phyloP scores from a whole-genome alignment of 805 yeast genomes.

The Kodamaea leandrae region DNA sequence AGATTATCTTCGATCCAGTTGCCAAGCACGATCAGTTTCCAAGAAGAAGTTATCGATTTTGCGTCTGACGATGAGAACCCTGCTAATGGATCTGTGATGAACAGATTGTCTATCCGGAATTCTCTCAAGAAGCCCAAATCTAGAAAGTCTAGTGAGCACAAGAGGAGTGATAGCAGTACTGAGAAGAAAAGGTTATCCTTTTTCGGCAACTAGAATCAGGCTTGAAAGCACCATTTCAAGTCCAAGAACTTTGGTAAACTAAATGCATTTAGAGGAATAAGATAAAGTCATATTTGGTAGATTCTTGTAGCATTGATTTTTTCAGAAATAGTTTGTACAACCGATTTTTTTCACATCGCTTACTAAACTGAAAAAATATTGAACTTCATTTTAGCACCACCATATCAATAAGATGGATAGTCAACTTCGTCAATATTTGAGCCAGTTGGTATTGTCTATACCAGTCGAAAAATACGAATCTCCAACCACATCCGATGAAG shows the following conservation, averaged over 20 bases:
- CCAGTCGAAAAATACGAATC: slow-evolving; percentile 16
- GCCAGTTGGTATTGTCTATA: slow-evolving; percentile 19
- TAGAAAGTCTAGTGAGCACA: slow-evolving; percentile 20
- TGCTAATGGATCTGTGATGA: slow-evolving; percentile 35
- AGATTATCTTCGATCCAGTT: slow-evolving; percentile 23
- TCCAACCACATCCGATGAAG: slow-evolving; percentile 7
- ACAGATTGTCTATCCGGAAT: slow-evolving; percentile 38
- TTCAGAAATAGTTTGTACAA: no score
- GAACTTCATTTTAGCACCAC: background rate
- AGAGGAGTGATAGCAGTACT: slow-evolving; percentile 19
- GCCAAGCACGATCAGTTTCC: slow-evolving; percentile 31
- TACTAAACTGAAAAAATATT: slow-evolving; percentile 1
- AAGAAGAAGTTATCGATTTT: slow-evolving; percentile 46
- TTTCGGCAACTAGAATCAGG: slow-evolving; percentile 15
- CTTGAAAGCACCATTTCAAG: background rate
- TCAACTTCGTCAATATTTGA: slow-evolving; percentile 15
- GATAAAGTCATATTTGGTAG: no score
- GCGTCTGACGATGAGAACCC: slow-evolving; percentile 46
- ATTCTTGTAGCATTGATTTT: no score
- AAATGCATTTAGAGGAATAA: no score
- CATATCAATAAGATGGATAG: background rate
- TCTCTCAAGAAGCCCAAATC: slow-evolving; percentile 32
- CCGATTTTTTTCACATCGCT: slow-evolving; percentile 1
- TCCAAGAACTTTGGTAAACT: no score
- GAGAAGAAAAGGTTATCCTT: slow-evolving; percentile 24